A percentile compares a stretch with the other conserved stretches of the same genome.
These are phyloP conservation scores for Beta lomatogona DNA, from an alignment of 179 eudicot genomes.

Conservation along the genomic window DNA sequence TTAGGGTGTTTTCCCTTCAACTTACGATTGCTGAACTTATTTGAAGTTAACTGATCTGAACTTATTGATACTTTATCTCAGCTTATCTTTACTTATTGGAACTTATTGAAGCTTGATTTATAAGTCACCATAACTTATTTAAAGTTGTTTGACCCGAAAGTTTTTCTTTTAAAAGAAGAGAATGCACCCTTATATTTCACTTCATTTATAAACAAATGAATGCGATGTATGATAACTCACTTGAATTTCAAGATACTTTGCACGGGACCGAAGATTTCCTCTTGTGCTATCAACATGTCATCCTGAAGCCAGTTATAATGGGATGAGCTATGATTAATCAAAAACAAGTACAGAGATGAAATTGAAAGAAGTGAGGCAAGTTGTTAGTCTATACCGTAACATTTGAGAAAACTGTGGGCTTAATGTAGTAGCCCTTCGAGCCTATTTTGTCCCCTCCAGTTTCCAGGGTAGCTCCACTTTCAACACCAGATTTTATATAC, in stretches of 20 bases:
- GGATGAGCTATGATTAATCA: not conserved
- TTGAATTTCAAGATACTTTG: constrained; percentile 65
- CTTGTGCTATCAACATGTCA: constrained; percentile 69
- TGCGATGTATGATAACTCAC: constrained; percentile 36
- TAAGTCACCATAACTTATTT: too few relatives aligned
- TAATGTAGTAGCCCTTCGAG: constrained; percentile 54
- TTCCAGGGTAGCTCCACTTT: constrained; percentile 63
- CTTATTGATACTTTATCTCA: too few relatives aligned
- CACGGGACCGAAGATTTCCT: constrained; percentile 78
- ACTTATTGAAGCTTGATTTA: too few relatives aligned
- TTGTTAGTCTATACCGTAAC: constrained; percentile 45
- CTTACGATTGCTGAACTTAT: too few relatives aligned
- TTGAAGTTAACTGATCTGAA: too few relatives aligned
- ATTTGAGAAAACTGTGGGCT: constrained; percentile 69
- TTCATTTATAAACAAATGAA: not conserved
- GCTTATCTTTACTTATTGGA: too few relatives aligned
- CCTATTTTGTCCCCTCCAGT: constrained; percentile 65
- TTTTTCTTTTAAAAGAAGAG: too few relatives aligned
- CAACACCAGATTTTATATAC: constrained; percentile 57
- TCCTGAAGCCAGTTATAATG: constrained; percentile 39
- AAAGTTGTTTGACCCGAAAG: too few relatives aligned
- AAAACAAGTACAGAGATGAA: too few relatives aligned
- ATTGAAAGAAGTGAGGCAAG: not conserved
- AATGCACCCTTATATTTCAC: not conserved
- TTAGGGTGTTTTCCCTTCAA: too few relatives aligned